Percentiles rank a stretch among this genome's conserved stretches.
Evolutionary conservation across 2,329 filamentous ascomycete species (phyloP).

Genomic region (Aspergillus aculeatus): DNA sequence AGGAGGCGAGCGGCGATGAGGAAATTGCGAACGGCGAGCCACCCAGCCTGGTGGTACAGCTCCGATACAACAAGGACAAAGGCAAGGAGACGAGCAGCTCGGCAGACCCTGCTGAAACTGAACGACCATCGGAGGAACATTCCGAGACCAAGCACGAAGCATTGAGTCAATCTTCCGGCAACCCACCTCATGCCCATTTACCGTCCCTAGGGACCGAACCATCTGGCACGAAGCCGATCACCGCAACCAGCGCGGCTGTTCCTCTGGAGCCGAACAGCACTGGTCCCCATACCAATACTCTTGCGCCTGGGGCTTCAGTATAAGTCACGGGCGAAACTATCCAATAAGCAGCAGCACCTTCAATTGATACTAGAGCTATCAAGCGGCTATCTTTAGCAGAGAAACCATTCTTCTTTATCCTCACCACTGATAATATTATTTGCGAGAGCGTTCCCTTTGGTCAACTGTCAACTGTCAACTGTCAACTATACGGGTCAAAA

Average conservation of each 20-base stretch:
- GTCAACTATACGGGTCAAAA: not conserved
- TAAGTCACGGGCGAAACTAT: not conserved
- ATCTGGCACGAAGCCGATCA: not conserved
- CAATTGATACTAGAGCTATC: not conserved
- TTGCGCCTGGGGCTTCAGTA: not conserved
- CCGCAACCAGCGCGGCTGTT: not conserved
- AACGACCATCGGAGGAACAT: constrained; percentile 8
- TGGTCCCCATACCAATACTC: not conserved
- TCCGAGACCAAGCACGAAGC: constrained; percentile 16
- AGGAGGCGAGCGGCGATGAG: constrained; percentile 42
- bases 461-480: not conserved
- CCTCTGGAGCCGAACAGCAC: not conserved
- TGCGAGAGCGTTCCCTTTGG: not conserved
- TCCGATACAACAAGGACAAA: constrained; percentile 50
- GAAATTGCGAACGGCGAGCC: constrained; percentile 53
- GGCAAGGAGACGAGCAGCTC: constrained; percentile 22
- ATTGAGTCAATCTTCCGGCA: constrained; percentile 5
- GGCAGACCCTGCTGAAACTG: constrained; percentile 17
- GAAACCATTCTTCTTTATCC: not conserved
- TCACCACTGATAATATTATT: not conserved
- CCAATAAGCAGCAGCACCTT: not conserved
- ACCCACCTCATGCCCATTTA: constrained; percentile 5
- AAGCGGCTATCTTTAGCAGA: not conserved
- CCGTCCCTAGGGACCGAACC: constrained; percentile 6
- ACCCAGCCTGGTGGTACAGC: constrained; percentile 70